Evolutionary conservation across 805 yeast genomes (phyloP), one percentile per base, ranked within the genome.

Genomic region (Nakazawaea anatomiae): DNA sequence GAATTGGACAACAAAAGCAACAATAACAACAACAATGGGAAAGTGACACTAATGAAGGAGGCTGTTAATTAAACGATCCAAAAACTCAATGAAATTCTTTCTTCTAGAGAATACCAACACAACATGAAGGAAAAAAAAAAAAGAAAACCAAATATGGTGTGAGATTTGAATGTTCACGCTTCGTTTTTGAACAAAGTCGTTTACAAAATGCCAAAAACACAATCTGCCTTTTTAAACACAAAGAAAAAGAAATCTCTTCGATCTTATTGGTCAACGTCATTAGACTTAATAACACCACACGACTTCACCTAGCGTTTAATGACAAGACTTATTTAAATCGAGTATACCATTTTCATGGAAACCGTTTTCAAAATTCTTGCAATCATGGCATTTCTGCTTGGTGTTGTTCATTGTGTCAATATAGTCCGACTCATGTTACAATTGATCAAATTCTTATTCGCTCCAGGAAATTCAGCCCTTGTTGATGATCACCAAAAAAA

Each of bases 381-480:
- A 18, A 18, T 18, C 25, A 18, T 18, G 25, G 25, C 25, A 18
- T 18, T 18, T 18, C 25, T 18, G 25, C 25, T 18, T 18, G 25
- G 25, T 18, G 25, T 18, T 34, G 9, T 34, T 12, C 36, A 34
- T 10, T 34, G 9, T 34, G 12, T 34, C 2, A 10, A 34, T 2
- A 11, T 39, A 11, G 10, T 39, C 11, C 11, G 9, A 39, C 41
- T 14, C 12, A 18, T 27, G 44, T 42, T 42, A 42, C 44, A 42
- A 42, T 42, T 42, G 29, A 11, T 42, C 25, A 42, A 42, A 10
- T 42, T 42, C 35, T 42, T 27, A 42, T 42, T 42, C 44, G 44
- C 44, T 42, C 2, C 3, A 14, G 8, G 25, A 8, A 18, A 10
- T 38, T 38, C 40, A 38, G 40, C 40, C 40, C 40, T 38, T 38